Conservation (phyloP, 495 filamentous ascomycete genomes). For the Annulohypoxylon maeteangense region DNA sequence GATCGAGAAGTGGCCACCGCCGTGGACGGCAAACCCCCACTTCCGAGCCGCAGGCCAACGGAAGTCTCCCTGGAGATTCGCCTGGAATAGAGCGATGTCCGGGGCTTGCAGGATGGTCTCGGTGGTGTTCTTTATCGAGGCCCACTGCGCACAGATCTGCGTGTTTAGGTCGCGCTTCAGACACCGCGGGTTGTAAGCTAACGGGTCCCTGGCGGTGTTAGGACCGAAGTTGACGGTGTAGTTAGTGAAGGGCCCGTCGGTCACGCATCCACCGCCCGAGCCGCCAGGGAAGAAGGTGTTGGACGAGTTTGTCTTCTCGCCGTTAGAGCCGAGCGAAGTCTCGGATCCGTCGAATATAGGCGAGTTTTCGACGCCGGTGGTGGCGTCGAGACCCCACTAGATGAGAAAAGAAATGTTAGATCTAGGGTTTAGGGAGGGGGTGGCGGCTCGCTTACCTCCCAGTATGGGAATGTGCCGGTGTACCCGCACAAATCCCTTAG, state of each 20-base stretch:
- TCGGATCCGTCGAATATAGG: conserved; percentile 51
- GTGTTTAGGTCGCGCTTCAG: conserved; percentile 55
- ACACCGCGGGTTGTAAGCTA: conserved; percentile 55
- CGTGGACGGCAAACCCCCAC: conserved; percentile 52
- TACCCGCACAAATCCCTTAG: conserved; percentile 52
- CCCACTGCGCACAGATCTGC: conserved; percentile 47
- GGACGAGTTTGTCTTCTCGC: conserved; percentile 40
- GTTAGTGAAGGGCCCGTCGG: conserved; percentile 47
- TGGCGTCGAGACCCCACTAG: conserved; percentile 53
- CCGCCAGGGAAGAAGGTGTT: conserved; percentile 38
- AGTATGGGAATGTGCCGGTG: conserved; percentile 53
- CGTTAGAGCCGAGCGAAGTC: conserved; percentile 48
- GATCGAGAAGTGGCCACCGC: conserved; percentile 52
- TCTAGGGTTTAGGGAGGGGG: not conserved
- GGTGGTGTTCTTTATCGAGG: conserved; percentile 55
- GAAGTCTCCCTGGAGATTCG: conserved; percentile 52
- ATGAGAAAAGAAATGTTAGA: not conserved
- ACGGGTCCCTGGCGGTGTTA: conserved; percentile 41
- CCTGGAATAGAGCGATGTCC: conserved; percentile 51
- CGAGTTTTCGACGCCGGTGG: conserved; percentile 43
- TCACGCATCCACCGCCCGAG: conserved; percentile 51
- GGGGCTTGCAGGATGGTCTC: conserved; percentile 49
- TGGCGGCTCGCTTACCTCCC: conserved; percentile 43
- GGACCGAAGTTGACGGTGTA: conserved; percentile 56
- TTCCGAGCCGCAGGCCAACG: conserved; percentile 40